Base-by-base conservation (phyloP, 805 yeast species). In the Debaryomyces hansenii region DNA sequence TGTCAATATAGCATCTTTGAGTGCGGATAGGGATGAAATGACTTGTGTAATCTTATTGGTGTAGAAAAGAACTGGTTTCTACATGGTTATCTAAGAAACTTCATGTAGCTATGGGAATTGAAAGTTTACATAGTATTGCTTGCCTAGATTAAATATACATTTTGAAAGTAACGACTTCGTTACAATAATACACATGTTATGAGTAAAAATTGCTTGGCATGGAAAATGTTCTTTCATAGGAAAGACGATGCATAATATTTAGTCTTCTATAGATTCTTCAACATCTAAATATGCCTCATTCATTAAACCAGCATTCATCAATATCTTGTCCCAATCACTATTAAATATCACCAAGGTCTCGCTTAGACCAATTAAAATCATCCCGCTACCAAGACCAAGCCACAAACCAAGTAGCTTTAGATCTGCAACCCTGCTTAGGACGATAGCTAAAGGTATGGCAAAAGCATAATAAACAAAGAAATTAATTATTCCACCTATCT, bases 381-480 rank as follows among this genome's bases (percentile, higher is more conserved):
- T 73, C 0, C 90, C 95, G 39, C 77, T 58, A 7, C 86, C 90
- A 51, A 83, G 71, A 0, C 92, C 92, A 1, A 80, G 50, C 96
- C 96, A 88, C 41, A 88, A 64, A 0, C 96, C 96, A 8, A 68
- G 61, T 18, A 87, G 64, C 37, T 77, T 73, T 52, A 78, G 58
- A 18, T 72, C 72, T 12, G 66, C 64, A 7, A 63, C 57, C 42
- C 64, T 57, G 11, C 88, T 81, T n/a, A 87, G 66, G 14, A 77
- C 54, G 27, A 82, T 67, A 0, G 89, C 86, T 32, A 83, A 53
- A 0, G 95, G 95, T 35, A 87, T 70, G 1, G 89, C 91, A 50
- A 85, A 66, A 3, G 77, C 73, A 62, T 88, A 88, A 64, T 88
- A 88, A 0, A 84, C 78, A n/a, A 85, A 58, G 39, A 88, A 70